Percentiles rank a stretch among this genome's conserved stretches.
Evolutionary conservation across 2,329 filamentous ascomycete species (phyloP).

Genomic region (Colletotrichum gloeosporioides): DNA sequence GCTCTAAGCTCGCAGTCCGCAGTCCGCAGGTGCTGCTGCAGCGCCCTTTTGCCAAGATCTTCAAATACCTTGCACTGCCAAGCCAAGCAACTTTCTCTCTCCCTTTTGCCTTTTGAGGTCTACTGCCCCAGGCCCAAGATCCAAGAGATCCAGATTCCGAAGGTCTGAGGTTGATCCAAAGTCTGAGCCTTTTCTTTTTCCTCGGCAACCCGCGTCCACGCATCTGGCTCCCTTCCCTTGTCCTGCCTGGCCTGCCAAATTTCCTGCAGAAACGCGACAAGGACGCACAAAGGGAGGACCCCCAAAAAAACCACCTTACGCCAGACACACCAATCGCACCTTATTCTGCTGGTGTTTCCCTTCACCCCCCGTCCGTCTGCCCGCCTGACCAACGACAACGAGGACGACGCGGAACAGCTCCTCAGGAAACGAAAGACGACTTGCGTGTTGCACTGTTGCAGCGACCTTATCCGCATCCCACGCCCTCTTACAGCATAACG

Average conservation of each 20-base stretch:
- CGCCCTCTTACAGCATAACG: background rate
- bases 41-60: conserved; percentile 11
- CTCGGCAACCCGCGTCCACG: background rate
- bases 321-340: conserved; percentile 15
- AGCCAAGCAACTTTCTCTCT: conserved; percentile 6
- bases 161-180: background rate
- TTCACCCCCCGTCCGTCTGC: background rate
- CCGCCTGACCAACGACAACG: conserved; percentile 14
- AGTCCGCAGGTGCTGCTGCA: background rate
- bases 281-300: conserved; percentile 1
- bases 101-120: background rate
- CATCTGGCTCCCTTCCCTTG: background rate
- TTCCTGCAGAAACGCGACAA: background rate
- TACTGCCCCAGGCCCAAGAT: background rate
- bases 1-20: background rate
- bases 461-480: background rate
- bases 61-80: conserved; percentile 10
- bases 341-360: background rate
- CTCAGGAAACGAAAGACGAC: background rate
- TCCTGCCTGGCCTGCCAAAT: background rate
- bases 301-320: conserved; percentile 18
- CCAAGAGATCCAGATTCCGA: background rate
- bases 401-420: background rate
- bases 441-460: background rate
- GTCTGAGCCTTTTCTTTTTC: background rate